Evolutionary conservation across 352 stramenopile genomes (phyloP).

Genomic region (Globisporangium splendens): DNA sequence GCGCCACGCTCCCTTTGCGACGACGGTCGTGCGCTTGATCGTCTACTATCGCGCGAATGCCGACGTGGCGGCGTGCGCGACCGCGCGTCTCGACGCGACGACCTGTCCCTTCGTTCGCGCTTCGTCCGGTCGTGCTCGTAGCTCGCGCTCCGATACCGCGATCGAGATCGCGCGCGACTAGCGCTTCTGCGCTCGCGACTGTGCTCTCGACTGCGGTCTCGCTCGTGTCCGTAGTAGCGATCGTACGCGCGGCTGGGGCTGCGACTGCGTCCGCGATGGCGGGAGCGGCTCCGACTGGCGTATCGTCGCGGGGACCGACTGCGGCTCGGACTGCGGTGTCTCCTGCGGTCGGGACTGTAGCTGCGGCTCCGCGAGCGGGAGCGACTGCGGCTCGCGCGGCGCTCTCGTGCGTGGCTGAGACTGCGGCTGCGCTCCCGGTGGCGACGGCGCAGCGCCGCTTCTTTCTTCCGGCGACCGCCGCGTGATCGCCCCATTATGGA

Average conservation of each 20-base stretch:
- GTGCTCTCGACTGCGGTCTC: slow-evolving; percentile 5
- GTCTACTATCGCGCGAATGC: neutral
- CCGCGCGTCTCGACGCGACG: slow-evolving; percentile 3
- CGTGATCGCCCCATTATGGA: neutral
- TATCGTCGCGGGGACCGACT: neutral
- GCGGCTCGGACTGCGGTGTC: slow-evolving; percentile 7
- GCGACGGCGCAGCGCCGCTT: neutral
- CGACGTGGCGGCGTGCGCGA: neutral
- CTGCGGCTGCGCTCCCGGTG: slow-evolving; percentile 2
- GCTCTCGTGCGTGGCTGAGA: neutral
- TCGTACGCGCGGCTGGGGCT: slow-evolving; percentile 14
- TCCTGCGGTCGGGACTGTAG: neutral
- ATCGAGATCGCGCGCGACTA: neutral
- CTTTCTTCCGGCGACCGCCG: neutral
- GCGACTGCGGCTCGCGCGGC: neutral
- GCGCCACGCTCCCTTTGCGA: neutral
- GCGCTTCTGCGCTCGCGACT: slow-evolving; percentile 14
- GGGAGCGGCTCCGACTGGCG: slow-evolving; percentile 2
- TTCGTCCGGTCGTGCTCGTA: slow-evolving; percentile 8
- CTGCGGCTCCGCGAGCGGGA: slow-evolving; percentile 3
- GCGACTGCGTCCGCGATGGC: slow-evolving; percentile 4
- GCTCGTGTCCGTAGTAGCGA: slow-evolving; percentile 14
- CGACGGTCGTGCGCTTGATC: neutral
- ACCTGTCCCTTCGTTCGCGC: slow-evolving; percentile 1
- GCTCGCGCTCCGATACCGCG: slow-evolving; percentile 4